Percentiles rank a stretch among this genome's conserved stretches.
phyloP scores from a whole-genome alignment of 2,329 filamentous ascomycete species.

The Neobulgaria alba region DNA sequence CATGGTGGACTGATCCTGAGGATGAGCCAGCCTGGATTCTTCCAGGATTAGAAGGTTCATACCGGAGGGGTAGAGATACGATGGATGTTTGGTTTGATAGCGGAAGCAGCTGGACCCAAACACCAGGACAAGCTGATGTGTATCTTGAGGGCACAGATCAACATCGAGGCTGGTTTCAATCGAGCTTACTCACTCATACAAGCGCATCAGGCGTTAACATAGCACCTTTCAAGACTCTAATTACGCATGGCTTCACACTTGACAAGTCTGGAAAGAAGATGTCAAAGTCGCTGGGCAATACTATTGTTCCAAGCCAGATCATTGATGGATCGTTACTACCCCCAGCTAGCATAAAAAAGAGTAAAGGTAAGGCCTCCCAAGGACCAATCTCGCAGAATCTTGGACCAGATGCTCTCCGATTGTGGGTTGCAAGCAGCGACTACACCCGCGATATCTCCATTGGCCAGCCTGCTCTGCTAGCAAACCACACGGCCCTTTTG shows the following conservation, averaged over 20 bases:
- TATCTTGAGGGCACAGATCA: constrained; percentile 95
- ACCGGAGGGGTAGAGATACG: constrained; percentile 76
- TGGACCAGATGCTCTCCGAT: constrained; percentile 75
- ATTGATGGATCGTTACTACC: constrained; percentile 76
- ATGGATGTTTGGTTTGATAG: constrained; percentile 99
- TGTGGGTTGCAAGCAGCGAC: constrained; percentile 89
- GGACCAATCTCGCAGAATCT: constrained; percentile 54
- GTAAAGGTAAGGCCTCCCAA: no score
- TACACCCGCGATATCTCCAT: constrained; percentile 84
- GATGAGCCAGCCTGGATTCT: constrained; percentile 75
- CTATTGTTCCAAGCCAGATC: constrained; percentile 70
- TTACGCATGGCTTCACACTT: constrained; percentile 92
- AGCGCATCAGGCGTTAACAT: constrained; percentile 29
- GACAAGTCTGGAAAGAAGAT: constrained; percentile 92
- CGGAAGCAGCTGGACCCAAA: constrained; percentile 79
- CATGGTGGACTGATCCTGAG: constrained; percentile 82
- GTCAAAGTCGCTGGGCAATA: constrained; percentile 94
- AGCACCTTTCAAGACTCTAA: constrained; percentile 79
- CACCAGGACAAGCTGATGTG: constrained; percentile 58
- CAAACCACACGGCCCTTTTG: constrained; percentile 66
- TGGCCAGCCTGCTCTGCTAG: constrained; percentile 66
- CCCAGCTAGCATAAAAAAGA: constrained; percentile 46
- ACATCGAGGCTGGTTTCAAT: constrained; percentile 98
- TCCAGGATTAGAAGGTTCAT: constrained; percentile 49
- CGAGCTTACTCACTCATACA: constrained; percentile 79